Conservation (phyloP, 106 monocot species). For the Phalaenopsis equestris region DNA sequence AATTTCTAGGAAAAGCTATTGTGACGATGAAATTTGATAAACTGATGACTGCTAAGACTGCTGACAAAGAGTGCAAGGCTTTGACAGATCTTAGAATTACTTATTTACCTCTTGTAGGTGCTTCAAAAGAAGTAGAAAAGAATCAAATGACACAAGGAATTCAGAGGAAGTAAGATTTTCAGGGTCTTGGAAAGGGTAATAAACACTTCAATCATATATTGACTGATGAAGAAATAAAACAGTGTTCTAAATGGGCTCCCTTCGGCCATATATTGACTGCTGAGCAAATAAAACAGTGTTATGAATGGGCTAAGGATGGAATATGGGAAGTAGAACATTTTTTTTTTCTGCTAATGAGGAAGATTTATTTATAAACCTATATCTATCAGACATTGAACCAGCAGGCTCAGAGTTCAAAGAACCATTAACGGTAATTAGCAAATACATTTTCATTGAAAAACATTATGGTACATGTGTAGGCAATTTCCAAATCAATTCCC, state of each 20-base stretch:
- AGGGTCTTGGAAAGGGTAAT: background rate
- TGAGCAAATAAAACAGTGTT: background rate
- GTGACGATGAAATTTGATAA: background rate
- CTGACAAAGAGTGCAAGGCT: slow-evolving; percentile 8
- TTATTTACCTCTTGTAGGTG: background rate
- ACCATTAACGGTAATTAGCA: too few species aligned
- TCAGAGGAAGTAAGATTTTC: background rate
- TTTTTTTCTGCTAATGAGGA: background rate
- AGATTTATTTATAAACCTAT: background rate
- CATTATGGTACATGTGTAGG: too few species aligned
- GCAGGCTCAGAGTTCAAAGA: too few species aligned
- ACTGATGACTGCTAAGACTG: background rate
- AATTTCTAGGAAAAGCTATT: slow-evolving; percentile 1
- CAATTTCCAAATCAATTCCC: too few species aligned
- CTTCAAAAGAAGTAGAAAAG: background rate
- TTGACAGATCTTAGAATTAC: background rate
- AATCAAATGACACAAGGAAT: background rate
- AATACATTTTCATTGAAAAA: too few species aligned
- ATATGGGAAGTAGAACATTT: background rate
- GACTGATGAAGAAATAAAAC: background rate
- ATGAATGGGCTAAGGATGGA: slow-evolving; percentile 6
- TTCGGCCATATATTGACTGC: background rate
- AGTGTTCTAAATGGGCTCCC: background rate
- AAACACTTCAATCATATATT: background rate
- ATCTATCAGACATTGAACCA: background rate